These are phyloP conservation scores for Tilletia walkeri DNA, from an alignment of 1,284 basidiomycete genomes.

Conservation along the genomic window DNA sequence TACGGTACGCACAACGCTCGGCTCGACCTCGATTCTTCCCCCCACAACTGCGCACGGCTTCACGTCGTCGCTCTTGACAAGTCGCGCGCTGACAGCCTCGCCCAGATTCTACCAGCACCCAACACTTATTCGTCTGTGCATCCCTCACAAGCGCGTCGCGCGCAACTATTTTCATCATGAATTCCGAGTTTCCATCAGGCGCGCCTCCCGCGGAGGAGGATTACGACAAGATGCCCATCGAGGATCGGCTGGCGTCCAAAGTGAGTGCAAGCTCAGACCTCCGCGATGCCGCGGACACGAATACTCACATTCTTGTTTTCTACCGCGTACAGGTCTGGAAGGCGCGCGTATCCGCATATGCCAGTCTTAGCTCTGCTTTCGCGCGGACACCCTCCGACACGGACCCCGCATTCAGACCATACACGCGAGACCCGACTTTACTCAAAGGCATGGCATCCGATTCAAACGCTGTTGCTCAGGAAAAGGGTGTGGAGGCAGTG, in stretches of 20 bases:
- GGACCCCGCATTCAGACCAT: constrained; percentile 90
- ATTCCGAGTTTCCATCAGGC: constrained; percentile 17
- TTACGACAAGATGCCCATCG: constrained; percentile 76
- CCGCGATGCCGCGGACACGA: not conserved
- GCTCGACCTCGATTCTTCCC: no score
- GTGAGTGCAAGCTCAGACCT: constrained; percentile 40
- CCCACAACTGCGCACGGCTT: no score
- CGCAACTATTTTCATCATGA: not conserved
- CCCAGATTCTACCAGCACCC: no score
- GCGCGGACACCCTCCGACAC: constrained; percentile 73
- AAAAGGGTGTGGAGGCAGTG: constrained; percentile 85
- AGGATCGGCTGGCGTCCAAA: constrained; percentile 83
- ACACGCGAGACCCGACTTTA: constrained; percentile 68
- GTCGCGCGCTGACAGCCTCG: no score
- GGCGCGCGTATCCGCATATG: constrained; percentile 89
- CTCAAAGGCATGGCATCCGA: constrained; percentile 60
- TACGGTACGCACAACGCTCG: no score
- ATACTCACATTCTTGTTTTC: not conserved
- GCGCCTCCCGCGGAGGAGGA: constrained; percentile 70
- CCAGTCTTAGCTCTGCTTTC: constrained; percentile 64
- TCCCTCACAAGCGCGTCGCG: no score
- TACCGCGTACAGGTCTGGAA: constrained; percentile 75
- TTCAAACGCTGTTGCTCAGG: constrained; percentile 94
- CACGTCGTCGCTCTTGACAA: no score
- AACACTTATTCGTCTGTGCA: no score